Evolutionary conservation across 2,329 filamentous ascomycete genomes (phyloP).

Genomic region (Neospermospora avenae): DNA sequence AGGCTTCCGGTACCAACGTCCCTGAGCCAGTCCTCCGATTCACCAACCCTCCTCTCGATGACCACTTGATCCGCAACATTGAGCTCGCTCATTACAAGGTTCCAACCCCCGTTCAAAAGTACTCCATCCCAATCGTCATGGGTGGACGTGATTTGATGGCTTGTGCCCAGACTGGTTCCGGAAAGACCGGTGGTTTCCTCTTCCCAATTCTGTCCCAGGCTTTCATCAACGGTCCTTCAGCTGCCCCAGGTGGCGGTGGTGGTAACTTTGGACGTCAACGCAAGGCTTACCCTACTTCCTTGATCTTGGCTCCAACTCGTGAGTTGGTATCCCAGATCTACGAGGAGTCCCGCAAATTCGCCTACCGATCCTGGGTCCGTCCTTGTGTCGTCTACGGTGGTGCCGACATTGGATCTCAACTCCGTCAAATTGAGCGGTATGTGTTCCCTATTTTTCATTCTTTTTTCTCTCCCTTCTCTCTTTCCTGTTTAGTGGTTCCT

Average conservation of each 20-base stretch:
- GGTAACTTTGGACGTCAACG: constrained; percentile 87
- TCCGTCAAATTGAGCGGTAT: constrained; percentile 87
- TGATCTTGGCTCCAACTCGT: constrained; percentile 95
- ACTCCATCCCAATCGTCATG: constrained; percentile 99
- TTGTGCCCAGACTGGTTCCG: constrained; percentile 98
- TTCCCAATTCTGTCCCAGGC: constrained; percentile 99
- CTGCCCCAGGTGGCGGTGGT: constrained; percentile 58
- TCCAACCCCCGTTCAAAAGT: constrained; percentile 97
- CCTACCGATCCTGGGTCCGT: constrained; percentile 97
- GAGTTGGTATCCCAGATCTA: constrained; percentile 99
- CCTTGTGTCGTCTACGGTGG: constrained; percentile 98
- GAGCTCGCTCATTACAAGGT: constrained; percentile 91
- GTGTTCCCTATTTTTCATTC: too few relatives aligned
- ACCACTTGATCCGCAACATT: constrained; percentile 91
- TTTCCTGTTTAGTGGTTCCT: too few relatives aligned
- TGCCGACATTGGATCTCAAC: constrained; percentile 96
- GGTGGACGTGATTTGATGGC: constrained; percentile 97
- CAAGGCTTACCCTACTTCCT: constrained; percentile 94
- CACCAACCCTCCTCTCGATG: constrained; percentile 91
- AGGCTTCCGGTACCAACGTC: constrained; percentile 90
- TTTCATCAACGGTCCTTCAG: constrained; percentile 81
- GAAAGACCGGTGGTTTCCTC: constrained; percentile 99
- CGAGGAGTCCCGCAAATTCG: constrained; percentile 96
- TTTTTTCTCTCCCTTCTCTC: too few relatives aligned
- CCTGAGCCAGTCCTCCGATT: constrained; percentile 89